These are phyloP conservation scores for Actinomortierella wolfii DNA, from an alignment of 371 early-diverging fungal genomes.

Conservation along the genomic window DNA sequence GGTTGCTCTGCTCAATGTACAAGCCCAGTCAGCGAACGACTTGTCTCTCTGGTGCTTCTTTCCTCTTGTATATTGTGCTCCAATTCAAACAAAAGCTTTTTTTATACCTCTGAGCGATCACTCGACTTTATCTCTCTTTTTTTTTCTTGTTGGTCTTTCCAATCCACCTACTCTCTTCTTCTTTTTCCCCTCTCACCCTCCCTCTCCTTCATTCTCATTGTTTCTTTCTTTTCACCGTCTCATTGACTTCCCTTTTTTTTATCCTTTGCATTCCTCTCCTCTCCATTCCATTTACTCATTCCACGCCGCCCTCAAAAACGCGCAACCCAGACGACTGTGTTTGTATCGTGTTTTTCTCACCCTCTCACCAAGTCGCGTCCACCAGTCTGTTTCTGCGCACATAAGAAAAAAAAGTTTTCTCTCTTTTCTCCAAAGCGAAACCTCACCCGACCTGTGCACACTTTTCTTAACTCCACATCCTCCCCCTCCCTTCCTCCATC, in stretches of 20 bases:
- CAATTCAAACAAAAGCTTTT: slow-evolving; percentile 3
- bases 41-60: too few species aligned
- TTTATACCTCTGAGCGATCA: not conserved
- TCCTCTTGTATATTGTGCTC: not conserved
- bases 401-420: too few species aligned
- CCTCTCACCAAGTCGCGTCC: too few species aligned
- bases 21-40: too few species aligned
- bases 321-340: too few species aligned
- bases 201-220: not conserved
- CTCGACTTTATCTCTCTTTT: not conserved
- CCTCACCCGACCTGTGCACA: not conserved
- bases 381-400: too few species aligned
- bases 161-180: not conserved
- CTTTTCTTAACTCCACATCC: not conserved
- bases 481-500: not conserved
- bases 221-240: slow-evolving; percentile 1
- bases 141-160: not conserved
- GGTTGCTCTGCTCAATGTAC: too few species aligned
- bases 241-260: not conserved
- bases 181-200: slow-evolving; percentile 1
- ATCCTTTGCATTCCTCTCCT: not conserved
- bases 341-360: not conserved
- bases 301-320: too few species aligned
- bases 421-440: not conserved
- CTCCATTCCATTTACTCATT: not conserved